phyloP scores from a whole-genome alignment of 2,329 filamentous ascomycete genomes.

The Xylaria sp. region DNA sequence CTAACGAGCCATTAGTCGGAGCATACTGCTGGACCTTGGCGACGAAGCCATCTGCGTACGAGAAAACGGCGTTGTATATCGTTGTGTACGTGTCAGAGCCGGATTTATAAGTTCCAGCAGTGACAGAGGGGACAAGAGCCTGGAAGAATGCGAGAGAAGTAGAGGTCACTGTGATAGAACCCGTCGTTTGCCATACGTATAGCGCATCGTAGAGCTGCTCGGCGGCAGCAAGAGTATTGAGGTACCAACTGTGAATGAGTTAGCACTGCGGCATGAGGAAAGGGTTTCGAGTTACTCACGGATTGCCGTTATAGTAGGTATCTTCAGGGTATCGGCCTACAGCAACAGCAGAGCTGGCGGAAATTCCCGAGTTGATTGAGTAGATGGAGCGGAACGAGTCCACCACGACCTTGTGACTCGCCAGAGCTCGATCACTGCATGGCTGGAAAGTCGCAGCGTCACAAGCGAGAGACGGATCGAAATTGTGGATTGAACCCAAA shows the following conservation, averaged over 20 bases:
- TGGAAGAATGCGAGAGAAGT: slow-evolving; percentile 78
- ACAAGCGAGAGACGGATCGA: slow-evolving; percentile 74
- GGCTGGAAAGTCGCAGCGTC: slow-evolving; percentile 81
- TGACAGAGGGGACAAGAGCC: slow-evolving; percentile 68
- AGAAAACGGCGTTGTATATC: slow-evolving; percentile 66
- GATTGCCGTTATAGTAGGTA: slow-evolving; percentile 80
- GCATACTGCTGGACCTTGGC: slow-evolving; percentile 72
- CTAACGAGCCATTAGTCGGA: slow-evolving; percentile 68
- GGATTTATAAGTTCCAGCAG: slow-evolving; percentile 70
- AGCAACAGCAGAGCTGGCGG: slow-evolving; percentile 68
- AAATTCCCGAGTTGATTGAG: slow-evolving; percentile 73
- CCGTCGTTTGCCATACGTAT: slow-evolving; percentile 73
- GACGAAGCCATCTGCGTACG: slow-evolving; percentile 71
- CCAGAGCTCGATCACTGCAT: slow-evolving; percentile 74
- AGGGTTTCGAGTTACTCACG: slow-evolving; percentile 50
- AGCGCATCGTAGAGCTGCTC: slow-evolving; percentile 83
- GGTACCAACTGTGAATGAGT: slow-evolving; percentile 68
- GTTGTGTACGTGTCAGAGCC: slow-evolving; percentile 60
- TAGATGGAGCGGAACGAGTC: slow-evolving; percentile 81
- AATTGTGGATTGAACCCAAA: slow-evolving; percentile 73
- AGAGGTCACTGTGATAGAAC: slow-evolving; percentile 71
- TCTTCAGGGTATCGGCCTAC: slow-evolving; percentile 79
- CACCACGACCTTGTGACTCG: slow-evolving; percentile 80
- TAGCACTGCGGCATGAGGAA: slow-evolving; percentile 18
- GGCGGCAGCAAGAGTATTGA: slow-evolving; percentile 79